phyloP scores from a whole-genome alignment of 768 basidiomycete genomes.

The Porphyrellus cyaneotinctus region DNA sequence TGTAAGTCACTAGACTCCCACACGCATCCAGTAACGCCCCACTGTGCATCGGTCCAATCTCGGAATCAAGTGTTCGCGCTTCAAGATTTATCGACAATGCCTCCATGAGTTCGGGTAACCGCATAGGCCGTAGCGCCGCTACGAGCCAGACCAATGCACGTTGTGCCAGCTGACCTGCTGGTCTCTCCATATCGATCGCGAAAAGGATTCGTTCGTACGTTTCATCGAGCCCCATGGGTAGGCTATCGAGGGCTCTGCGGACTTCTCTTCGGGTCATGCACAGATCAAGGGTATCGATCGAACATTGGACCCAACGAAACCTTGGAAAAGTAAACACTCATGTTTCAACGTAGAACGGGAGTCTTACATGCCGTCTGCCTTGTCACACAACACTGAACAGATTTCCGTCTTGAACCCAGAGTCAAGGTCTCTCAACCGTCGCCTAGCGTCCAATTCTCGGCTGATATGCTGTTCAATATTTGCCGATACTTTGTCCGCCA shows the following conservation, averaged over 20 bases:
- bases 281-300: not conserved
- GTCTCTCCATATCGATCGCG: not conserved
- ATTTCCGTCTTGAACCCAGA: not conserved
- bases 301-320: constrained; percentile 6
- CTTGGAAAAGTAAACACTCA: not conserved
- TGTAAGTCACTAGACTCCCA: constrained; percentile 6
- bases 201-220: constrained; percentile 6
- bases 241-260: not conserved
- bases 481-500: not conserved
- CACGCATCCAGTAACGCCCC: constrained; percentile 5
- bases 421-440: not conserved
- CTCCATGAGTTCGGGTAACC: not conserved
- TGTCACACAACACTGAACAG: not conserved
- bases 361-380: not conserved
- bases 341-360: not conserved
- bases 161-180: not conserved
- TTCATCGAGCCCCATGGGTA: constrained; percentile 1
- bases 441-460: not conserved
- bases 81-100: not conserved
- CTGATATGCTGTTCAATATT: constrained; percentile 1
- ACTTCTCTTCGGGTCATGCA: not conserved
- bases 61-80: not conserved
- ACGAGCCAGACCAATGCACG: constrained; percentile 2
- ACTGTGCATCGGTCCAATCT: constrained; percentile 2
- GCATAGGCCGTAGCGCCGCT: constrained; percentile 1